phyloP scores from a whole-genome alignment of 768 basidiomycete genomes.

The Suillus luteus region DNA sequence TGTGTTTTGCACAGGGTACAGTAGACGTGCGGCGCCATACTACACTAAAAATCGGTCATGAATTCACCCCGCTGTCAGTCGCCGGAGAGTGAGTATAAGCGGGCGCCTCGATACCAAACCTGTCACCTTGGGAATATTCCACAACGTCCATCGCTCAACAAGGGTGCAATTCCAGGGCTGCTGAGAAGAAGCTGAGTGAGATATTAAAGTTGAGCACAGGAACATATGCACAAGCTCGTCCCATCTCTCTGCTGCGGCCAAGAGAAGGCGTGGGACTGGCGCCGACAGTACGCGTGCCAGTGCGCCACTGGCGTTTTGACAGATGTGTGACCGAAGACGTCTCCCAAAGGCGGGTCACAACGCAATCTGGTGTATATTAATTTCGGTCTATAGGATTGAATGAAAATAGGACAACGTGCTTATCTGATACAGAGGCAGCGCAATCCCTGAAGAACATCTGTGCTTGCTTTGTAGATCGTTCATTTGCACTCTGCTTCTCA shows the following conservation, averaged over 20 bases:
- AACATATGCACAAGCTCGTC: too few relatives aligned
- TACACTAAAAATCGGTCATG: not conserved
- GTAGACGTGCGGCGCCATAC: not conserved
- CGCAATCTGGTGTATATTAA: too few relatives aligned
- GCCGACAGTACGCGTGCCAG: not conserved
- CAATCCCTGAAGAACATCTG: too few relatives aligned
- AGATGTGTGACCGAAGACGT: not conserved
- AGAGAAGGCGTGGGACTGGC: not conserved
- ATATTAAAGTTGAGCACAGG: not conserved
- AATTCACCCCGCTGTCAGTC: not conserved
- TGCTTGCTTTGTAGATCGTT: not conserved
- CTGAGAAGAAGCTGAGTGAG: not conserved
- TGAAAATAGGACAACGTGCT: not conserved
- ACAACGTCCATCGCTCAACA: not conserved
- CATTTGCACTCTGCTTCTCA: not conserved
- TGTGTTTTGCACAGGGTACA: not conserved
- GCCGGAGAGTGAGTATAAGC: too few relatives aligned
- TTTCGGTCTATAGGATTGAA: not conserved
- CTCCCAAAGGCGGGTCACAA: not conserved
- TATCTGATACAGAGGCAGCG: not conserved
- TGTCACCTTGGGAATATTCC: not conserved
- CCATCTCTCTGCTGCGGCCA: too few relatives aligned
- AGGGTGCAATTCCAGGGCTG: not conserved
- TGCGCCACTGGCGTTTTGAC: constrained; percentile 3
- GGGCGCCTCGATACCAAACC: too few relatives aligned